A percentile compares a stretch with the other conserved stretches of the same genome.
phyloP scores from a whole-genome alignment of 139 green algal genomes.

The Chlamydomonas eustigma region DNA sequence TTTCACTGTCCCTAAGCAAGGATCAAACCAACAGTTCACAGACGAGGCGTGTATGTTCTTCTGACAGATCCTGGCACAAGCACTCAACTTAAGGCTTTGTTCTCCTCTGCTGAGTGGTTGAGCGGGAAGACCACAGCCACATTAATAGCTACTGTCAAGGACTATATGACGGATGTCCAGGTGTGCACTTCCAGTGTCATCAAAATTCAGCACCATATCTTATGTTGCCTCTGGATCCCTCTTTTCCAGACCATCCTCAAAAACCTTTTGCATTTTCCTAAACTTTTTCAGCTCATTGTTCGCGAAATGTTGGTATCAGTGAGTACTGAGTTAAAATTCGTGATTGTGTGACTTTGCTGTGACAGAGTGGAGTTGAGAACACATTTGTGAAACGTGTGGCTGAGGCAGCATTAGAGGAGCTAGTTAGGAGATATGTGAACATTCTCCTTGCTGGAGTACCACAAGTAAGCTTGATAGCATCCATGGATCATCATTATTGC shows the following conservation, averaged over 20 bases:
- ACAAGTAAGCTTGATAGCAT: too few relatives aligned
- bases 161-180: conserved; percentile 15
- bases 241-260: too few relatives aligned
- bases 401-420: conserved; percentile 38
- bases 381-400: conserved; percentile 34
- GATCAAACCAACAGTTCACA: neutral
- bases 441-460: conserved; percentile 22
- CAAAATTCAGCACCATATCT: too few relatives aligned
- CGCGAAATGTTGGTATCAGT: too few relatives aligned
- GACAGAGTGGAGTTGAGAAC: conserved; percentile 27
- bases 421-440: conserved; percentile 26
- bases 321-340: too few relatives aligned
- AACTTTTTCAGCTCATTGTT: too few relatives aligned
- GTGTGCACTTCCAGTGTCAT: too few relatives aligned
- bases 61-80: conserved; percentile 37
- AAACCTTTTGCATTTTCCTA: too few relatives aligned
- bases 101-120: conserved; percentile 36
- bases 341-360: too few relatives aligned
- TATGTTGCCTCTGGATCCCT: too few relatives aligned
- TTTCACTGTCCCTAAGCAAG: too few relatives aligned
- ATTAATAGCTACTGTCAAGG: conserved; percentile 74
- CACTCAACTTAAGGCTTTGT: conserved; percentile 24
- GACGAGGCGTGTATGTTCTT: conserved; percentile 33
- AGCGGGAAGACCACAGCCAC: conserved; percentile 43
- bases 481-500: too few relatives aligned